Percentiles rank a stretch among this genome's conserved stretches.
Evolutionary conservation across 495 filamentous ascomycete genomes (phyloP).

Genomic region (Aspergillus mulundensis): DNA sequence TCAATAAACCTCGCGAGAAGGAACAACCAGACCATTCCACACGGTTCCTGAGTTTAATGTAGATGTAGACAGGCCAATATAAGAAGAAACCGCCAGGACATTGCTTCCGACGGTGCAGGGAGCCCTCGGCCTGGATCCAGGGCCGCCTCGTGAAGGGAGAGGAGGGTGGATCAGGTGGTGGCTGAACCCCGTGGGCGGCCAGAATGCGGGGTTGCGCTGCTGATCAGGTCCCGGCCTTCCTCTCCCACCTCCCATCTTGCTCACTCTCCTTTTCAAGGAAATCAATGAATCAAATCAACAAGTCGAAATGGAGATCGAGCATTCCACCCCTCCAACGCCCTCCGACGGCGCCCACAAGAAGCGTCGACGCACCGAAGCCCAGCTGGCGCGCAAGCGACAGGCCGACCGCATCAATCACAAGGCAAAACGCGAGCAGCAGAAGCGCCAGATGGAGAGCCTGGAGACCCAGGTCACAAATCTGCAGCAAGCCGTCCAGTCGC

Average conservation of each 20-base stretch:
- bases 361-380: slow-evolving; percentile 15
- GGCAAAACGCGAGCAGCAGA: slow-evolving; percentile 15
- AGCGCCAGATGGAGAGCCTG: slow-evolving; percentile 13
- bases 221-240: background rate
- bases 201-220: slow-evolving; percentile 1
- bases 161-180: background rate
- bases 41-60: too few relatives aligned
- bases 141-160: background rate
- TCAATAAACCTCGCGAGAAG: too few relatives aligned
- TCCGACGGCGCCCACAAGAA: slow-evolving; percentile 10
- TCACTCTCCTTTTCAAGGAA: background rate
- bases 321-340: background rate
- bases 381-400: slow-evolving; percentile 13
- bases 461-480: slow-evolving; percentile 10
- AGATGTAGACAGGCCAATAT: too few relatives aligned
- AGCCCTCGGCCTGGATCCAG: background rate
- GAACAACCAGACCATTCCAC: too few relatives aligned
- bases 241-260: background rate
- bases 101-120: background rate
- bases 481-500: slow-evolving; percentile 10
- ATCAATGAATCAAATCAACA: background rate
- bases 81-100: too few relatives aligned
- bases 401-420: slow-evolving; percentile 16
- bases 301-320: background rate
- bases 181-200: slow-evolving; percentile 1